Percentiles rank a stretch among this genome's conserved stretches.
Conservation (phyloP, 441 rosid species). For the Macaranga tanarius region DNA sequence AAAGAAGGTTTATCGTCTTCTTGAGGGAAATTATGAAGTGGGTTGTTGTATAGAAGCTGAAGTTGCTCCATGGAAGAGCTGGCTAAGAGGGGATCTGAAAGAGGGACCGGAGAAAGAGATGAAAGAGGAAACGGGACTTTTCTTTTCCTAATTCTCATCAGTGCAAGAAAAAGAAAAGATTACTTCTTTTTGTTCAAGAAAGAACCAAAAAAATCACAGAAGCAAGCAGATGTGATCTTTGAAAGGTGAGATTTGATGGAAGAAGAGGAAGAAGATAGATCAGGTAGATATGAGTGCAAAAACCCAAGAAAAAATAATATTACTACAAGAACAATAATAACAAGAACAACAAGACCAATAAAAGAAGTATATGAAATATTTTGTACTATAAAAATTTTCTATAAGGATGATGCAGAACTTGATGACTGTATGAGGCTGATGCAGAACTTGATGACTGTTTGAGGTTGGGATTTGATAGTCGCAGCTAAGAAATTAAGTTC, state of each 20-base stretch:
- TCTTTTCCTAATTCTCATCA: constrained; percentile 96
- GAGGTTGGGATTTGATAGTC: too few species aligned
- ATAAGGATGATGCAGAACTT: too few species aligned
- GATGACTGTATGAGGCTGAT: too few species aligned
- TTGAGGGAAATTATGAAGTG: constrained; percentile 8
- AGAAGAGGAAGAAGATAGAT: background rate
- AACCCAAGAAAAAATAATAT: background rate
- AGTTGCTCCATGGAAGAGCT: constrained; percentile 52
- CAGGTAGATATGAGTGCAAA: constrained; percentile 8
- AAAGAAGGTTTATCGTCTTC: constrained; percentile 21
- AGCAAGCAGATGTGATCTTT: background rate
- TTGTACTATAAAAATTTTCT: too few species aligned
- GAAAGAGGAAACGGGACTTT: constrained; percentile 66
- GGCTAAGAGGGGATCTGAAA: constrained; percentile 72
- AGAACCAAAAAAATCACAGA: too few species aligned
- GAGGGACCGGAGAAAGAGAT: constrained; percentile 63
- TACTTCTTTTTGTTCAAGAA: background rate
- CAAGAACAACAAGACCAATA: background rate
- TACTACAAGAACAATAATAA: background rate
- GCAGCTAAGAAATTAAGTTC: too few species aligned
- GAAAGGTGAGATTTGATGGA: background rate
- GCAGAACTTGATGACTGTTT: too few species aligned
- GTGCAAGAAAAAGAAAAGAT: constrained; percentile 16
- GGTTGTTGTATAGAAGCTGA: background rate
- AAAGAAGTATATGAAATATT: too few species aligned